A percentile compares a stretch with the other conserved stretches of the same genome.
These are phyloP conservation scores for Caryopteris hybrid DNA, from an alignment of 305 asterid species.

Conservation along the genomic window DNA sequence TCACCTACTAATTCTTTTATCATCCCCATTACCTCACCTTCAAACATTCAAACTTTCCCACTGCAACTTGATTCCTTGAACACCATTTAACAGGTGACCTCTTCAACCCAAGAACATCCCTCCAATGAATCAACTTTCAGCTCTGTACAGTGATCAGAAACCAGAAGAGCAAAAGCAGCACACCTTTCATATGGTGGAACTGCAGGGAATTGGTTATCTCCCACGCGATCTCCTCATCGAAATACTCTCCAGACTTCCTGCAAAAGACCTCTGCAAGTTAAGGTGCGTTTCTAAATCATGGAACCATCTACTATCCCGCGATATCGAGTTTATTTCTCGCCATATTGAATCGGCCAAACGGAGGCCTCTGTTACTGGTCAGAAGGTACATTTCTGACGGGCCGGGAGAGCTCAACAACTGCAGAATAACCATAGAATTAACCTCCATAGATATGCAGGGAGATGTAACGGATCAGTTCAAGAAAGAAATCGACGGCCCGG, in stretches of 20 bases:
- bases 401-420: conserved; percentile 19
- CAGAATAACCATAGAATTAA: conserved; percentile 34
- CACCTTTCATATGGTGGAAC: conserved; percentile 11
- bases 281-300: conserved; percentile 60
- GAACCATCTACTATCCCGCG: conserved; percentile 29
- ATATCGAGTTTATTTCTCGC: conserved; percentile 30
- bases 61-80: background rate
- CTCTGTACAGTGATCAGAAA: background rate
- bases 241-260: conserved; percentile 43
- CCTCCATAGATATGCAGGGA: conserved; percentile 46
- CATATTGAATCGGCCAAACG: conserved; percentile 29
- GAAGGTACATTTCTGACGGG: conserved; percentile 36
- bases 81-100: background rate
- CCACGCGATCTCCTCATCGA: conserved; percentile 45
- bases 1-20: conserved; percentile 8
- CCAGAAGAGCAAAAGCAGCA: background rate
- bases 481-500: conserved; percentile 38
- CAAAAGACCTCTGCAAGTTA: conserved; percentile 40
- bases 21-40: background rate
- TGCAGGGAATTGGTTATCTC: conserved; percentile 30
- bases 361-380: conserved; percentile 30
- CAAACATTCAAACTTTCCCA: conserved; percentile 12
- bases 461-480: conserved; percentile 25
- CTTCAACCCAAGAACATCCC: background rate
- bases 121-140: background rate